Base-by-base conservation (phyloP, 768 basidiomycete species). In the Chalciporus sphaerocephalus region DNA sequence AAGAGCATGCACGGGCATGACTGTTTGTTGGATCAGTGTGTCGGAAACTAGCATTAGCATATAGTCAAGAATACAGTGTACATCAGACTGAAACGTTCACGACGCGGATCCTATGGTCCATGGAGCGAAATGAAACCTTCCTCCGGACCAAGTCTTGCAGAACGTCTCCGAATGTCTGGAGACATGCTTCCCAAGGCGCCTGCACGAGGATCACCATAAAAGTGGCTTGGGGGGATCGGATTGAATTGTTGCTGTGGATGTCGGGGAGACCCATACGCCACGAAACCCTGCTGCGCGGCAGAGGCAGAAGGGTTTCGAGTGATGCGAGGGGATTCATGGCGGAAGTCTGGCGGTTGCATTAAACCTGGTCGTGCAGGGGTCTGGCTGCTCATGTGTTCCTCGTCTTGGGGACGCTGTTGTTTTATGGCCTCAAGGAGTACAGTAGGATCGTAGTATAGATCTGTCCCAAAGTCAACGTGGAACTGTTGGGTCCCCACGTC, bases 401-500 rank as follows among this genome's bases (percentile, higher is more conserved):
- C 67, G 22, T 68, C 59, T 34, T 51, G 52, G 2, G 60, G 55
- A 32, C 61, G 58, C 33, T 66, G 63, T 36, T 52, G 60, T 46
- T 75, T 77, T 33, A 78, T 62, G 21, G 75, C 69, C 50, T 83
- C 74, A 12, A 74, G 66, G 6, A 89, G 74, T 4, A 70, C 72
- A 10, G 80, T 76, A 11, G 87, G 74, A 61, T 91, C 77, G 42
- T 85, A 91, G 60, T 86, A 88, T 15, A 91, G 68, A 16, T 81
- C 75, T 4, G 87, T 87, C 47, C 75, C 71, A 60, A 79, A 70
- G 56, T 91, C 88, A 2, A 88, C 82, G n/a, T 81, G 73, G 60
- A 88, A 91, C 89, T 86, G 83, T 61, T 92, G 88, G 12, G 89
- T 89, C 15, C 86, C 86, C 30, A 90, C 73, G 61, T 92, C 89